Evolutionary conservation across 345 rosid species (phyloP), one percentile per base, ranked within the genome.

Genomic region (Populus deltoides): DNA sequence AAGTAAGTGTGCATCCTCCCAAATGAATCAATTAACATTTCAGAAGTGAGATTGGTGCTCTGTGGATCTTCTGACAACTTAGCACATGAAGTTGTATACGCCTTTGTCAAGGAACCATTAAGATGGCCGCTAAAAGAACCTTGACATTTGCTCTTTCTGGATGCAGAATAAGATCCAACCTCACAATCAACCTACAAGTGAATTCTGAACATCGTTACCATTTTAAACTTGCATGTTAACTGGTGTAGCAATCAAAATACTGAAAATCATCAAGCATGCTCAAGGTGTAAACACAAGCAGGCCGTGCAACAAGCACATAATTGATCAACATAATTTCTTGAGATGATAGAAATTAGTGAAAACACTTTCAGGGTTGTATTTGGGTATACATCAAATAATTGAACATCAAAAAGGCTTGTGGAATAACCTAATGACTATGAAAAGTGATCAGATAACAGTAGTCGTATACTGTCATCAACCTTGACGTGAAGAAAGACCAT

Each of bases 1-100:
- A 96, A 83, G 87, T 96, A 93, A 80, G 86, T 89, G 70, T 93
- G 99, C 80, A 86, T 83, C 84, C 99, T 90, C 79, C 99, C 99
- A 72, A 92, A 96, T 13, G 93, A 87, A 86, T 96, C 99, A 74
- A 91, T 38, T 79, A 96, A 79, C 97, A 90, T 96, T 79, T 93
- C 94, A 2, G 99, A 90, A 78, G 79, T 84, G 63, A 83, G 78
- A 66, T 81, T 85, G 33, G 79, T 43, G 29, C 61, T 76, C 0
- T 59, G 70, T 31, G 78, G 79, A 70, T 90, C 88, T 66, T 90
- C 90, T 2, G 84, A 66, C 47, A 86, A 72, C 73, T 84, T 82
- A 27, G 86, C 88, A 84, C 85, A 77, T 17, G 87, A 83, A 67
- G 89, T 87, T 9, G 86, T 51, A 80, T 75, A 85, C 24, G 45